Conservation (phyloP, 2,329 filamentous ascomycete genomes). For the Microsporum canis region DNA sequence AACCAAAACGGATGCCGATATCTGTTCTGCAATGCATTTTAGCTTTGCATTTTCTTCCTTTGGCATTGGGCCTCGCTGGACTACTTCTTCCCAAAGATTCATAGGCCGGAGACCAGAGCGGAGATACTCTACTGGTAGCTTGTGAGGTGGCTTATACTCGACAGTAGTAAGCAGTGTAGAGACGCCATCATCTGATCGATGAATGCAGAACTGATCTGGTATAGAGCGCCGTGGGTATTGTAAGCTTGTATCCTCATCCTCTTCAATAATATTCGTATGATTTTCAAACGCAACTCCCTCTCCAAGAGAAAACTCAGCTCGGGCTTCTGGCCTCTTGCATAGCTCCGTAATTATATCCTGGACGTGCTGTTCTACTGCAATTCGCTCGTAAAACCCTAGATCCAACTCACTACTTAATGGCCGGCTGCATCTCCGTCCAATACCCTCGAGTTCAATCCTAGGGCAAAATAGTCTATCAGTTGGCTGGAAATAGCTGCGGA, state of each 20-base stretch:
- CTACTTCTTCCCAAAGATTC: slow-evolving; percentile 16
- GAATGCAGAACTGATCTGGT: slow-evolving; percentile 17
- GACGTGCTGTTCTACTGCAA: slow-evolving; percentile 19
- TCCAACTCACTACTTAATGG: slow-evolving; percentile 17
- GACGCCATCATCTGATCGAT: background rate
- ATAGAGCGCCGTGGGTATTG: slow-evolving; percentile 4
- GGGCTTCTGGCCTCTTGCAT: slow-evolving; percentile 12
- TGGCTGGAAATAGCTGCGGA: background rate
- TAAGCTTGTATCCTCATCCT: slow-evolving; percentile 3
- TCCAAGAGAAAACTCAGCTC: background rate
- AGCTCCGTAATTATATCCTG: slow-evolving; percentile 17
- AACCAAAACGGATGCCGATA: slow-evolving; percentile 14
- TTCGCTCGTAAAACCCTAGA: slow-evolving; percentile 16
- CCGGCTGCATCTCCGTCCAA: slow-evolving; percentile 2
- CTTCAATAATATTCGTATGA: slow-evolving; percentile 13
- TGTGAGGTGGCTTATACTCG: slow-evolving; percentile 19
- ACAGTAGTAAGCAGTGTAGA: slow-evolving; percentile 7
- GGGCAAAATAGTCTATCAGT: background rate
- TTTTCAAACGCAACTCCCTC: slow-evolving; percentile 16
- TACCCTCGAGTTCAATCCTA: background rate
- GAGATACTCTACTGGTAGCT: slow-evolving; percentile 13
- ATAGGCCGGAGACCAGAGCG: slow-evolving; percentile 12
- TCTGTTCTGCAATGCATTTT: slow-evolving; percentile 17
- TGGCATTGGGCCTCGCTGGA: slow-evolving; percentile 12
- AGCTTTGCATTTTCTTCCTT: slow-evolving; percentile 14